Percentiles rank a stretch among this genome's conserved stretches.
Evolutionary conservation across 1,284 basidiomycete genomes (phyloP).

Genomic region (Trametes hirsuta): DNA sequence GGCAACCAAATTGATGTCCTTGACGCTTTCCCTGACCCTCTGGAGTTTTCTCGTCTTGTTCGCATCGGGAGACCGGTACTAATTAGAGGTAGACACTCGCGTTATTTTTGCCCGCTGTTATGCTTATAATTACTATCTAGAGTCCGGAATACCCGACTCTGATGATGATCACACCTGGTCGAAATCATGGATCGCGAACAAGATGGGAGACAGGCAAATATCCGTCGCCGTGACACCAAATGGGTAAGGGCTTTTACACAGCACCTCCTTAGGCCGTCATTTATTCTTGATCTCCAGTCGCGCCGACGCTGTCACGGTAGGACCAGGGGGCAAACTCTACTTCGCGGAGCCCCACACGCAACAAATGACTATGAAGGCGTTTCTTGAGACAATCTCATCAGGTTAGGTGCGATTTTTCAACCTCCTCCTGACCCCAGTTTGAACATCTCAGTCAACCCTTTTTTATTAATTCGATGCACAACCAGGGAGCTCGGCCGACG

Average conservation of each 20-base stretch:
- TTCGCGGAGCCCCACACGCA: constrained; percentile 81
- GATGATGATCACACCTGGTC: constrained; percentile 56
- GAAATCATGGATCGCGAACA: constrained; percentile 59
- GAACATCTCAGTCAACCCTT: neutral
- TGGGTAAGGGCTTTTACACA: constrained; percentile 54
- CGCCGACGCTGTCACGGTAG: constrained; percentile 75
- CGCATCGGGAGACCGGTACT: constrained; percentile 80
- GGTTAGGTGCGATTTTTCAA: constrained; percentile 34
- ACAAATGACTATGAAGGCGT: constrained; percentile 62
- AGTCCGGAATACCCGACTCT: constrained; percentile 44
- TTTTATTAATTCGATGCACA: neutral
- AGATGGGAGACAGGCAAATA: constrained; percentile 58
- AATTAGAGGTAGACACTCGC: constrained; percentile 57
- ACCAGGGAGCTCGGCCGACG: neutral
- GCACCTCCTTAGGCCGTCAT: neutral
- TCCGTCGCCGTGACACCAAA: constrained; percentile 85
- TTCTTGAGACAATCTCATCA: constrained; percentile 53
- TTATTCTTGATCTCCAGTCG: constrained; percentile 45
- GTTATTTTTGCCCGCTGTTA: neutral
- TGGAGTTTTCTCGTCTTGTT: constrained; percentile 77
- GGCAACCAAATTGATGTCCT: constrained; percentile 59
- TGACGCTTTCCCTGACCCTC: constrained; percentile 59
- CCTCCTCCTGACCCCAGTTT: neutral
- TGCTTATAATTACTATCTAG: constrained; percentile 11
- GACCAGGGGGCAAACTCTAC: constrained; percentile 60